These are phyloP conservation scores for Rhodotorula taiwanensis DNA, from an alignment of 768 basidiomycete species.

Conservation along the genomic window DNA sequence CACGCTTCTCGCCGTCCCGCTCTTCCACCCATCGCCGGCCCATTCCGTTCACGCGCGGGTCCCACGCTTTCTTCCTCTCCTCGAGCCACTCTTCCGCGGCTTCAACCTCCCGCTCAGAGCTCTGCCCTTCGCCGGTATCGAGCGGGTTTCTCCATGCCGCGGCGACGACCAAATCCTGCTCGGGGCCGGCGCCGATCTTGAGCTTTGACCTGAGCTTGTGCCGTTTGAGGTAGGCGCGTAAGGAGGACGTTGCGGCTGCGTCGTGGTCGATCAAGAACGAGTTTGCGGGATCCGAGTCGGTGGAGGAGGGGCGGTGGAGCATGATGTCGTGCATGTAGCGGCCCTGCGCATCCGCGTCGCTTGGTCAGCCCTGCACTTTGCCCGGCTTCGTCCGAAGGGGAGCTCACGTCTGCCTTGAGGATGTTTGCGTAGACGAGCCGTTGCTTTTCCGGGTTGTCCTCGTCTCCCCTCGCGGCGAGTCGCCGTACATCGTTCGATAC, in stretches of 20 bases:
- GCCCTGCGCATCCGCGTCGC: conserved; percentile 67
- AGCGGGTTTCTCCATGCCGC: conserved; percentile 55
- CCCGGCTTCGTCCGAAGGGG: too few species aligned
- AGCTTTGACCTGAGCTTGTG: conserved; percentile 85
- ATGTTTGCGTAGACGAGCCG: conserved; percentile 32
- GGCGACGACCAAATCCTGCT: conserved; percentile 73
- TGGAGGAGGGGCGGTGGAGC: conserved; percentile 59
- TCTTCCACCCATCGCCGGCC: conserved; percentile 18
- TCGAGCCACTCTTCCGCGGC: conserved; percentile 21
- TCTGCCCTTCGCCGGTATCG: conserved; percentile 11
- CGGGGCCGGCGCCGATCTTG: conserved; percentile 62
- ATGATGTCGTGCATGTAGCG: conserved; percentile 84
- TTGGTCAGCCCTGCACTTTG: too few species aligned
- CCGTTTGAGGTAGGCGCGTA: conserved; percentile 68
- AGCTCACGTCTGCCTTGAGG: conserved; percentile 36
- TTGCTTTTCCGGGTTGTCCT: conserved; percentile 3
- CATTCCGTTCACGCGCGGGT: conserved; percentile 19
- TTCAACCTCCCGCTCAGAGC: conserved; percentile 42
- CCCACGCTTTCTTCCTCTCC: conserved; percentile 1
- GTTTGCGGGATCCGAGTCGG: neutral
- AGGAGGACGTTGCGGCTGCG: conserved; percentile 45
- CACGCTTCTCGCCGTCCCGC: conserved; percentile 58
- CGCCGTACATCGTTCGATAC: conserved; percentile 37
- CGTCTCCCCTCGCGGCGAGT: neutral
- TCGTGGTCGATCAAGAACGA: conserved; percentile 38